Evolutionary conservation across 2,329 filamentous ascomycete species (phyloP), one percentile per base, ranked within the genome.

Genomic region (Beauveria rudraprayagi): DNA sequence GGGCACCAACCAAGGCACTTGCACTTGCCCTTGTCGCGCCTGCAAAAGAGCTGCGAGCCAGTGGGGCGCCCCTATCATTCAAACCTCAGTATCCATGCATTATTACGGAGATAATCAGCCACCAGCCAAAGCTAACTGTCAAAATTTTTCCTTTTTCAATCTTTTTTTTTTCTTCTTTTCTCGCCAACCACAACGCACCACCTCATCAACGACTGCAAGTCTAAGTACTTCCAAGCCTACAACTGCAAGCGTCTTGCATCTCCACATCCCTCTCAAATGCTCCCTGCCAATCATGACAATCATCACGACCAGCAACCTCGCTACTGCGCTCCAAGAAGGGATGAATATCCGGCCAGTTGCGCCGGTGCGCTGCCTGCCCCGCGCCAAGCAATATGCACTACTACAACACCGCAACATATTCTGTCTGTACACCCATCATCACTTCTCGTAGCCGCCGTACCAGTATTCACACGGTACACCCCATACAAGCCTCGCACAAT

Each of bases 41-140:
- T 50, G 55, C 46, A 57, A 57, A 50, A 22, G 41, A 50, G 24
- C 56, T 58, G 56, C 56, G 44, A 58, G 46, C 56, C 17, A 26
- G 56, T 58, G 56, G 56, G 56, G 56, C 56, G 5, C 14, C 14
- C 4, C 48, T 37, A 37, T 37, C 34, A 37, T 16, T 34, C 48
- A 37, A 37, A 37, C 34, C 34, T 37, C 34, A 37, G 34, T 14
- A 37, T 37, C 34, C 34, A 37, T 37, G 34, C 3, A 37, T 37
- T 37, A 37, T 37, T 37, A 37, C 34, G 34, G 34, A 37, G 34
- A 16, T 37, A 11, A 37, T 37, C 34, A 37, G 34, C 26, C 26
- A 37, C 26, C 26, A 34, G 24, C 48, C 26, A 30, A 28, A 37
- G 34, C 34, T 37, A 37, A 37, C 34, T 37, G 34, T 37, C 14